phyloP scores from a whole-genome alignment of 75 land plant species.

The Picea sitchensis region DNA sequence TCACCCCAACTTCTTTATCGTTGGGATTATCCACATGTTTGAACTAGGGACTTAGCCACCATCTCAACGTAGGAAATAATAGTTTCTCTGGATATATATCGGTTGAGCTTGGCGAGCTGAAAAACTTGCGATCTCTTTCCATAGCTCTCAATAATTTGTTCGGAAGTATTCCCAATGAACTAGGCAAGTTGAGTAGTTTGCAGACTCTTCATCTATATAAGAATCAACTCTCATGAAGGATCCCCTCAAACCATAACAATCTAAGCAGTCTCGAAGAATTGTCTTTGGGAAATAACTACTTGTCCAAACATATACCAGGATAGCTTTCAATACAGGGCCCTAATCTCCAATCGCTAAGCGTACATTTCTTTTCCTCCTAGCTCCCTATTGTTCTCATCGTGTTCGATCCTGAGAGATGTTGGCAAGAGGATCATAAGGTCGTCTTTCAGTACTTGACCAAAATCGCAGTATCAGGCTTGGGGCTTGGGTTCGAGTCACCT shows the following conservation, averaged over 20 bases:
- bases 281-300: conserved; percentile 47
- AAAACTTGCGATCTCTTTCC: conserved; percentile 10
- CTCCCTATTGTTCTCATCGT: no score
- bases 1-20: no score
- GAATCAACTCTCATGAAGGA: conserved; percentile 54
- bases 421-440: no score
- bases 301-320: conserved; percentile 56
- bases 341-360: conserved; percentile 36
- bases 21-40: no score
- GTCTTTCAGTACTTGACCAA: no score
- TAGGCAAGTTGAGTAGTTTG: conserved; percentile 32
- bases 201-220: conserved; percentile 35
- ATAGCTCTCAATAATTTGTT: conserved; percentile 15
- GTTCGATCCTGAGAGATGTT: no score
- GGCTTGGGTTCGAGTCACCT: no score
- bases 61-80: conserved; percentile 15
- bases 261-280: conserved; percentile 37
- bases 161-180: conserved; percentile 19
- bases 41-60: no score
- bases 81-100: conserved; percentile 19
- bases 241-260: conserved; percentile 46
- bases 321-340: conserved; percentile 33
- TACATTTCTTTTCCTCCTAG: conserved; percentile 12
- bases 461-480: no score
- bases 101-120: conserved; percentile 17